A percentile compares a stretch with the other conserved stretches of the same genome.
Evolutionary conservation across 306 rosid genomes (phyloP).

Genomic region (Acmispon strigosus): DNA sequence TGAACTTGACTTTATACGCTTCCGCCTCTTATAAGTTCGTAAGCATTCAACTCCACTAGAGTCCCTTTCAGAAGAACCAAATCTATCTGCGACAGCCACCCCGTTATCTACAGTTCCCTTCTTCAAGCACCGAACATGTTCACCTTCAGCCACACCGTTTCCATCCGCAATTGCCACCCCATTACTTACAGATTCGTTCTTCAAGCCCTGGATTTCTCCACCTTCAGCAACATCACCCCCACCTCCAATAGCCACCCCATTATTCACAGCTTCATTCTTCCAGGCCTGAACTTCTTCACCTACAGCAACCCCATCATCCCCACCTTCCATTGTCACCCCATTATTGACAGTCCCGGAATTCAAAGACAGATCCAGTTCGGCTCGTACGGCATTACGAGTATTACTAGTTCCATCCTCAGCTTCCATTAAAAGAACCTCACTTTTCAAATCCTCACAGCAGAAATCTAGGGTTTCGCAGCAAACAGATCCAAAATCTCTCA

Average conservation of each 20-base stretch:
- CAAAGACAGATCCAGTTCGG: conserved; percentile 15
- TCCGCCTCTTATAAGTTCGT: conserved; percentile 87
- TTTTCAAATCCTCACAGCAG: conserved; percentile 13
- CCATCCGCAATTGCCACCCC: conserved; percentile 15
- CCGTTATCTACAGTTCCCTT: conserved; percentile 30
- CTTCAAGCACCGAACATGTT: conserved; percentile 23
- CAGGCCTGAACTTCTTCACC: conserved; percentile 18
- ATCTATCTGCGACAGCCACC: conserved; percentile 11
- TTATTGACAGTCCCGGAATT: conserved; percentile 8
- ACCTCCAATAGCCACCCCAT: conserved; percentile 23
- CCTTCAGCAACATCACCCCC: conserved; percentile 22
- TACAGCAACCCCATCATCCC: conserved; percentile 24
- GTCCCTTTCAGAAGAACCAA: conserved; percentile 31
- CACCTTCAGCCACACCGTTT: conserved; percentile 21
- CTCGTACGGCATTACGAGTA: conserved; percentile 26
- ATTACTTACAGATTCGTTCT: conserved; percentile 17
- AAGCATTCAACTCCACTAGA: conserved; percentile 31
- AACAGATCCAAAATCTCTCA: conserved; percentile 23
- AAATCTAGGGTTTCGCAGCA: conserved; percentile 53
- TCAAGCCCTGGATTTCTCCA: conserved; percentile 14
- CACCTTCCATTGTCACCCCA: conserved; percentile 17
- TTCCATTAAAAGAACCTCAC: conserved; percentile 42
- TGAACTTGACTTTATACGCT: conserved; percentile 32
- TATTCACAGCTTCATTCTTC: conserved; percentile 17
- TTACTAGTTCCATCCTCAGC: conserved; percentile 38